Percentiles rank a stretch among this genome's conserved stretches.
Conservation (phyloP, 164 flowering plant species). For the Berberis thunbergii region DNA sequence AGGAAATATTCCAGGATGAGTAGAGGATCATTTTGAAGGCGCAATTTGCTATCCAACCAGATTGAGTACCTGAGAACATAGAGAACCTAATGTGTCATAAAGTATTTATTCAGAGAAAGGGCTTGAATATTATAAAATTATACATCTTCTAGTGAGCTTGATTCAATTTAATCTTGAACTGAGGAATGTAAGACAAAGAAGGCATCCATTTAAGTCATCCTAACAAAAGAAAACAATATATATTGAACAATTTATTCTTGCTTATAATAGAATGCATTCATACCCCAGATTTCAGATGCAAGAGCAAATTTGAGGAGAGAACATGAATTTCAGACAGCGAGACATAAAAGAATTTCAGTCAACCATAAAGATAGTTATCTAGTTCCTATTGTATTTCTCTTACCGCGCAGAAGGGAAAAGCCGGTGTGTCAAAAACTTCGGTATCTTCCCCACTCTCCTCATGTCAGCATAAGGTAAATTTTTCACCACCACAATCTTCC, state of each 20-base stretch:
- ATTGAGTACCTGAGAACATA: slow-evolving; percentile 72
- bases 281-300: neutral
- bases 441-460: slow-evolving; percentile 96
- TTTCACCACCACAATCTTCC: slow-evolving; percentile 90
- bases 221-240: too few species aligned
- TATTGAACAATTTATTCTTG: neutral
- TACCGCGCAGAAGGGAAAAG: slow-evolving; percentile 97
- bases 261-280: neutral
- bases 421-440: slow-evolving; percentile 83
- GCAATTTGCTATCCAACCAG: slow-evolving; percentile 96
- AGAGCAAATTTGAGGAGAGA: neutral
- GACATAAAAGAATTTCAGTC: neutral
- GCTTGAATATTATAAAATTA: neutral
- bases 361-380: neutral
- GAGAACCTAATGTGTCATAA: neutral
- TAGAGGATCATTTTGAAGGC: slow-evolving; percentile 84
- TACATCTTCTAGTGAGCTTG: neutral
- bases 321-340: neutral
- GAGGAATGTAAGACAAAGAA: neutral
- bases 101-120: neutral
- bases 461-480: slow-evolving; percentile 83
- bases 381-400: slow-evolving; percentile 2
- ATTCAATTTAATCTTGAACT: neutral
- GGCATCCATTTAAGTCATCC: neutral
- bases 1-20: slow-evolving; percentile 81